Percentiles rank a stretch among this genome's conserved stretches.
Evolutionary conservation across 352 stramenopile genomes (phyloP).

Genomic region (Nothophytophthora sp.): DNA sequence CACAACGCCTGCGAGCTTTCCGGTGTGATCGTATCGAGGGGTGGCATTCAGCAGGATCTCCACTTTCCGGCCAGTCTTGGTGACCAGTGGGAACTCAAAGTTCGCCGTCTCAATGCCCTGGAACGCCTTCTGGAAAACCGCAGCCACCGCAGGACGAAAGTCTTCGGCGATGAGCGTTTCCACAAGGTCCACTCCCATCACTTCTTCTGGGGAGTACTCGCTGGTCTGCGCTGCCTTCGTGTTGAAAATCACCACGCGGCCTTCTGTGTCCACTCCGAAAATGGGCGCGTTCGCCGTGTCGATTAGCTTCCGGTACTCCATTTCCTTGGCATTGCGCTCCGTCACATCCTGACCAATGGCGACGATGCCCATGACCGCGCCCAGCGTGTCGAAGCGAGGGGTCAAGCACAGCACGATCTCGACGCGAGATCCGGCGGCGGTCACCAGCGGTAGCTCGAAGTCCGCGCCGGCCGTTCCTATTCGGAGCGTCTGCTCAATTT

Average conservation of each 20-base stretch:
- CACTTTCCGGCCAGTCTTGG: slow-evolving; percentile 53
- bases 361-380: slow-evolving; percentile 50
- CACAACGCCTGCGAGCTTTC: slow-evolving; percentile 53
- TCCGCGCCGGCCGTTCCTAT: slow-evolving; percentile 47
- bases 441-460: slow-evolving; percentile 58
- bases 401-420: slow-evolving; percentile 63
- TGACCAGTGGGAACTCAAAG: slow-evolving; percentile 61
- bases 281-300: slow-evolving; percentile 92
- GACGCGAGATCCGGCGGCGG: slow-evolving; percentile 42
- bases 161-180: slow-evolving; percentile 70
- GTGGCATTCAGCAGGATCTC: slow-evolving; percentile 58
- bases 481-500: slow-evolving; percentile 48
- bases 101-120: slow-evolving; percentile 55
- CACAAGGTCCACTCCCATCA: slow-evolving; percentile 82
- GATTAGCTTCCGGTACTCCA: slow-evolving; percentile 79
- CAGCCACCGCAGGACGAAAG: slow-evolving; percentile 38
- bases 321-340: slow-evolving; percentile 69
- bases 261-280: slow-evolving; percentile 69
- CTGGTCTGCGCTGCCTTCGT: slow-evolving; percentile 72
- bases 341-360: slow-evolving; percentile 69
- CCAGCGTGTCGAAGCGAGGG: slow-evolving; percentile 44
- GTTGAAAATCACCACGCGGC: slow-evolving; percentile 79
- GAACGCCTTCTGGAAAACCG: slow-evolving; percentile 54
- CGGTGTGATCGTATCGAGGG: slow-evolving; percentile 46
- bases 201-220: slow-evolving; percentile 81